Conservation (phyloP, 345 rosid species). For the Rhizophora apiculata region DNA sequence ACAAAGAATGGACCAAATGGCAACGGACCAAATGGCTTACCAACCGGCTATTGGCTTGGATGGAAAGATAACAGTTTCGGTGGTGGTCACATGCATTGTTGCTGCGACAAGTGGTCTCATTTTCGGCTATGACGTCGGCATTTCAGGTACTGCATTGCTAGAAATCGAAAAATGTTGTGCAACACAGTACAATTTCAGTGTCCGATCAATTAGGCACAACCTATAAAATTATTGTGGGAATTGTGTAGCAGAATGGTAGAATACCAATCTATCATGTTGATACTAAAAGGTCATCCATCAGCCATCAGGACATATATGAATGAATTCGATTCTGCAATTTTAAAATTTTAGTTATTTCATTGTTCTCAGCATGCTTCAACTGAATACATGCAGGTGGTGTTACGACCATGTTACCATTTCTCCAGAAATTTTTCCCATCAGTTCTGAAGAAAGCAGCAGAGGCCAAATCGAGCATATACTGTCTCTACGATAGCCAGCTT, state of each 20-base stretch:
- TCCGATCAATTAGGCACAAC: too few relatives aligned
- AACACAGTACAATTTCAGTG: too few relatives aligned
- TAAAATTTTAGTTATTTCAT: too few relatives aligned
- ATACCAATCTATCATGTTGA: too few relatives aligned
- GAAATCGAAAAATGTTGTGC: too few relatives aligned
- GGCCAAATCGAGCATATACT: constrained; percentile 54
- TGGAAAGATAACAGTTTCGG: constrained; percentile 52
- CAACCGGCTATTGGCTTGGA: constrained; percentile 16
- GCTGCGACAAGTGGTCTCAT: constrained; percentile 84
- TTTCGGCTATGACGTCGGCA: constrained; percentile 79
- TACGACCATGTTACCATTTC: constrained; percentile 79
- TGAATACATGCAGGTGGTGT: constrained; percentile 55
- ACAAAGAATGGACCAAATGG: constrained; percentile 39
- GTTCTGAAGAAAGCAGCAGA: constrained; percentile 45
- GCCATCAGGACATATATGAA: too few relatives aligned
- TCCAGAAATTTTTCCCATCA: constrained; percentile 68
- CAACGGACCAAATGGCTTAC: constrained; percentile 27
- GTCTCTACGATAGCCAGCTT: constrained; percentile 56
- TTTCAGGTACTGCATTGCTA: constrained; percentile 47
- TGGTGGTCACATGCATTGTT: constrained; percentile 66
- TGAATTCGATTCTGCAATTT: too few relatives aligned
- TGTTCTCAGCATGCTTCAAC: neutral
- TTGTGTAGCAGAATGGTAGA: too few relatives aligned
- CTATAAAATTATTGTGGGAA: too few relatives aligned
- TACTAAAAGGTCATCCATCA: too few relatives aligned